Conservation (phyloP, 257 asterid genomes). For the Nicotiana sylvestris region DNA sequence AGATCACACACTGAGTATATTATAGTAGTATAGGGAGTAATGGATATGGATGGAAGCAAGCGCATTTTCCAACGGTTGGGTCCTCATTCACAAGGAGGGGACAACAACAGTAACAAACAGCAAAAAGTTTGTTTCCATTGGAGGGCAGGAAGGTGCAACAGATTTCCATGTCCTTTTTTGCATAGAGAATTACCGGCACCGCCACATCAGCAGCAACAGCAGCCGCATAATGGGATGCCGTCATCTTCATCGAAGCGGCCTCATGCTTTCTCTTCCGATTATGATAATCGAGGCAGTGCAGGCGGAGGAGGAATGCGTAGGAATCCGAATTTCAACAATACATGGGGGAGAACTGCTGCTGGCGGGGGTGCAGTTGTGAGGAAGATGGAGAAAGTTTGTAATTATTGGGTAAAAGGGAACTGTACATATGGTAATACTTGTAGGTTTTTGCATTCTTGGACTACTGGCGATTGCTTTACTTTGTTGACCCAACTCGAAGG, state of each 20-base stretch:
- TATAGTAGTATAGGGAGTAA: not conserved
- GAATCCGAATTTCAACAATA: conserved; percentile 58
- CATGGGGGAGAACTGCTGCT: conserved; percentile 58
- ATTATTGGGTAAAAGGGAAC: conserved; percentile 63
- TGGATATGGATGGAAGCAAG: conserved; percentile 81
- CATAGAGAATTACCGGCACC: conserved; percentile 65
- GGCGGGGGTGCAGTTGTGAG: conserved; percentile 35
- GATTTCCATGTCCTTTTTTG: conserved; percentile 64
- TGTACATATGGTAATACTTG: conserved; percentile 75
- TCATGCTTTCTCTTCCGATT: conserved; percentile 55
- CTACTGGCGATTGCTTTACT: conserved; percentile 62
- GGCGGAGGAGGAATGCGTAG: conserved; percentile 56
- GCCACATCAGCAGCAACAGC: conserved; percentile 12
- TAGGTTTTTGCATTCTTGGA: conserved; percentile 87
- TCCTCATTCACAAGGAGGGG: conserved; percentile 25
- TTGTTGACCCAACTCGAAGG: conserved; percentile 81
- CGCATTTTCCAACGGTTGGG: conserved; percentile 64
- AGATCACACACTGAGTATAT: not conserved
- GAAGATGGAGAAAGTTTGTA: conserved; percentile 62
- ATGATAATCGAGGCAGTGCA: conserved; percentile 21
- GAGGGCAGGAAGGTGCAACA: conserved; percentile 82
- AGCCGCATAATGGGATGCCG: conserved; percentile 30
- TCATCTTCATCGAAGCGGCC: conserved; percentile 49
- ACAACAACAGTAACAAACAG: conserved; percentile 34
- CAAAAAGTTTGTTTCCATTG: conserved; percentile 74